Evolutionary conservation across 306 rosid species (phyloP), one percentile per base, ranked within the genome.

Genomic region (Vigna reflexopilosa): DNA sequence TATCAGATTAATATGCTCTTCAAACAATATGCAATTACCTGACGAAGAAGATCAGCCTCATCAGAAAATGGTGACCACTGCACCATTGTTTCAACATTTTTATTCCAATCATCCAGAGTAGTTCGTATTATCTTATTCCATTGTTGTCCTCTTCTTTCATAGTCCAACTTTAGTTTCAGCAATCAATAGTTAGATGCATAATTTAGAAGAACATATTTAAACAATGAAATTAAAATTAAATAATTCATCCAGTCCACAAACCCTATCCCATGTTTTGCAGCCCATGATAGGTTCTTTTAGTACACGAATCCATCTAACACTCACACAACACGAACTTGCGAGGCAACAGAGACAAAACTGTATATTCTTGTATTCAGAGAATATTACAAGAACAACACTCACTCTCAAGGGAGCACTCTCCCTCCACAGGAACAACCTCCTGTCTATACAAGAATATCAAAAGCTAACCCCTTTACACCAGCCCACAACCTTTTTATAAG

Each of bases 41-140:
- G 97, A 67, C 78, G 85, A 62, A 85, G 87, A 84, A 94, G 92
- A 68, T 94, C 98, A n/a, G 77, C 82, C 85, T 96, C 99, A 66
- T 74, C 75, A 20, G 83, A 52, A 85, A 91, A 93, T 36, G 99
- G 99, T 52, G 99, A 91, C 99, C 99, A 95, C 30, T 88, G 88
- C 75, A 93, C 82, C 49, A 96, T 75, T 56, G 96, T 91, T 52
- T 91, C 96, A 44, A 84, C 79, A 85, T 91, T 93, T 78, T 68
- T 95, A 61, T 84, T 73, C 98, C 99, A 91, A 77, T 91, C 97
- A 13, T 69, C 84, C 38, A 19, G 50, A 61, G 96, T 88, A 76
- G 96, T 84, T 20, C 99, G 88, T 62, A 80, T 22, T 67, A 93
- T 85, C 86, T 75, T 91, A 49, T 77, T 78, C 96, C 96, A 93